Evolutionary conservation across 2,329 filamentous ascomycete genomes (phyloP), one percentile per base, ranked within the genome.

Genomic region (Cordyceps tenuipes): DNA sequence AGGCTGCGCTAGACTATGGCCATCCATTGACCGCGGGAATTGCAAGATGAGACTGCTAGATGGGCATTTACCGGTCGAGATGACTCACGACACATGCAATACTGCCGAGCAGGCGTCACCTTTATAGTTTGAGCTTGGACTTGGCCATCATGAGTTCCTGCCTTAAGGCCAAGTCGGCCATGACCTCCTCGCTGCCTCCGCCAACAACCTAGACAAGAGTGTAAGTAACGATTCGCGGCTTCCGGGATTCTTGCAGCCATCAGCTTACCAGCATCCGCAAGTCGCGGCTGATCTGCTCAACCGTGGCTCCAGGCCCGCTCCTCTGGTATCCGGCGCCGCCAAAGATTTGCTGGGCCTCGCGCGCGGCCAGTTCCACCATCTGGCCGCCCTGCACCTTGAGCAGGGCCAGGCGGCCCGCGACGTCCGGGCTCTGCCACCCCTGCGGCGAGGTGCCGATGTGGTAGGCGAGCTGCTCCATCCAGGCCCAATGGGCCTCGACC

Each of bases 401-500:
- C 43, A 73, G 64, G 0, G 72, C 72, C 10, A 73, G 67, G 10
- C 67, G 63, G 9, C 67, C 64, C 0, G 69, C 71, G 41, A 73
- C 60, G 17, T 71, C 72, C 62, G 71, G 68, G 68, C 59, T 75
- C 65, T 63, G 62, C 61, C 65, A 65, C 19, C 66, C 68, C 0
- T 63, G 59, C 3, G 65, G 43, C 60, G 66, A 61, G 26, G 61
- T 13, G 39, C 79, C 74, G 48, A 81, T 73, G 50, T 82, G 80
- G 66, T 80, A 82, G 5, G 80, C 82, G 3, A 86, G 71, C 66
- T 86, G 82, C 65, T 87, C 84, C 61, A 86, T 68, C 72, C 83
- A 86, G 0, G 83, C 81, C 70, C 81, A 83, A 50, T 83, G 80
- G 0, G 80, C 79, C 63, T 86, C 84, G n/a, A 87, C 78, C 64